Percentiles rank a stretch among this genome's conserved stretches.
Conservation (phyloP, 257 asterid genomes). For the Gentiana dahurica region DNA sequence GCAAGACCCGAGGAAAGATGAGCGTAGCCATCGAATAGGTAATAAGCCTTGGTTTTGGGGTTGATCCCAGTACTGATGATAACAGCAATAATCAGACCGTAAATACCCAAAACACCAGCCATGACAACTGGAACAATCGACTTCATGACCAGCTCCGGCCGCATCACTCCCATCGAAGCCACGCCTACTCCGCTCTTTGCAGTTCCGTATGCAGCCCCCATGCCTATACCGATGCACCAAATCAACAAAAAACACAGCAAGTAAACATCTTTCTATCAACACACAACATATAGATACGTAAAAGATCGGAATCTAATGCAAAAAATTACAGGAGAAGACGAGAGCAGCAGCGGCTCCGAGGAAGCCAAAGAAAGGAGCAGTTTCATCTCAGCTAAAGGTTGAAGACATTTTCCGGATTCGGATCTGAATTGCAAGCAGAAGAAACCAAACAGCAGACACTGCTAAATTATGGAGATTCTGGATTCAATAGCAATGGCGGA, state of each 20-base stretch:
- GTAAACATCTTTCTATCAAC: no score
- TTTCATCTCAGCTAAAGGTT: slow-evolving; percentile 28
- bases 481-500: no score
- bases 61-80: slow-evolving; percentile 77
- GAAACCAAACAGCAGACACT: no score
- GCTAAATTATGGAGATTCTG: no score
- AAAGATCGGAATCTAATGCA: not conserved
- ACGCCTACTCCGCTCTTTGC: slow-evolving; percentile 88
- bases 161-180: slow-evolving; percentile 88
- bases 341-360: slow-evolving; percentile 32
- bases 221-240: slow-evolving; percentile 24
- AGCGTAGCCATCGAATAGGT: slow-evolving; percentile 80
- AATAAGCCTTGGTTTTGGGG: slow-evolving; percentile 70
- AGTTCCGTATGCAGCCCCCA: slow-evolving; percentile 86
- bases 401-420: slow-evolving; percentile 11
- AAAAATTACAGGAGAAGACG: slow-evolving; percentile 21
- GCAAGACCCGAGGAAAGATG: slow-evolving; percentile 76
- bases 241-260: no score
- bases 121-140: slow-evolving; percentile 80
- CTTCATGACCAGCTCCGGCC: slow-evolving; percentile 83
- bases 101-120: slow-evolving; percentile 90
- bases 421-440: slow-evolving; percentile 4
- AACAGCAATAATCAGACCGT: slow-evolving; percentile 77
- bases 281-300: no score
- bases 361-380: slow-evolving; percentile 30